Base-by-base conservation (phyloP, 768 basidiomycete species). In the Pisolithus orientalis region DNA sequence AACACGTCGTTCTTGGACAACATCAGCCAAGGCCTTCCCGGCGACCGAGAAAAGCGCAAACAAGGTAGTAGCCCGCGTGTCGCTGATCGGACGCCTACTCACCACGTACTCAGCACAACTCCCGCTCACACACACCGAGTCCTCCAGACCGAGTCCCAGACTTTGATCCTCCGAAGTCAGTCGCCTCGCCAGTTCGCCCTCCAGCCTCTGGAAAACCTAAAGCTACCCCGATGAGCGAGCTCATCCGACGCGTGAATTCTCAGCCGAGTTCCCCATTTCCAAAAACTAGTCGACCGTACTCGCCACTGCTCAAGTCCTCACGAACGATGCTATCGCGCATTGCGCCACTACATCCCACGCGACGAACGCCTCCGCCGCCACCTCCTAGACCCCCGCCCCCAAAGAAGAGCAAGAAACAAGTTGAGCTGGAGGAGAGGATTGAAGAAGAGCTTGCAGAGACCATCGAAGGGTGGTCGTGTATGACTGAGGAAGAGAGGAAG, bases 321-420 rank as follows among this genome's bases (percentile, higher is more conserved):
- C 77, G 80, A 37, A 76, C 74, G 39, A 63, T 79, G 46, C 75
- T 91, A 32, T 80, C 82, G 1, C 75, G 72, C 31, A 90, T 91
- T 53, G 88, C 86, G 10, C 87, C 88, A 3, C 72, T 91, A 25
- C 88, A 90, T 59, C 80, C 82, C 8, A 85, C 87, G 63, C 73
- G 87, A 45, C 77, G 80, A 13, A 80, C 85, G 1, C 88, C 88
- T 0, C 87, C 88, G 0, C 87, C 85, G 0, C 84, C 85, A 0
- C 75, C 73, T 2, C 88, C 88, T 1, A 80, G 81, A 4, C 82
- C 82, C 0, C 85, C 86, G 5, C 82, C 83, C 43, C 80, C 76
- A 56, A 87, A 83, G 70, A 90, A 90, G 73, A 83, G 80, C 48
- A 89, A 89, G 74, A 90, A 90, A 64, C 80, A 87, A 67, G 67